Percentiles rank a stretch among this genome's conserved stretches.
phyloP scores from a whole-genome alignment of 2,329 filamentous ascomycete genomes.

The Domatiomyces globalis region DNA sequence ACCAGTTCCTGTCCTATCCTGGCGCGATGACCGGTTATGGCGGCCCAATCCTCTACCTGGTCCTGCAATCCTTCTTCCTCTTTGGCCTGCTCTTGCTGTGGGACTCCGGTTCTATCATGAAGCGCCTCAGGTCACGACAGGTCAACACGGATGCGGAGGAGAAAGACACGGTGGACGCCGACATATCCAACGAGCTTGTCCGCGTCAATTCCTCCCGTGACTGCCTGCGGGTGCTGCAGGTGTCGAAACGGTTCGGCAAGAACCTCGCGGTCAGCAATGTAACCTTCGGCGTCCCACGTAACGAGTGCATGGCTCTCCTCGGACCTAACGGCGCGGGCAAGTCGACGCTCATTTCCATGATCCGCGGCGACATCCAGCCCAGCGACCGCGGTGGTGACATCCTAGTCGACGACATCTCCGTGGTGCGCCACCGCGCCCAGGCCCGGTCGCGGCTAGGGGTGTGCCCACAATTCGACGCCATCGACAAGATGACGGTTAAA shows the following conservation, averaged over 20 bases:
- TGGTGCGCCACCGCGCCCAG: constrained; percentile 54
- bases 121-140: constrained; percentile 35
- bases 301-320: constrained; percentile 76
- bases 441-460: constrained; percentile 74
- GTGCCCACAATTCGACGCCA: constrained; percentile 75
- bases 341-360: constrained; percentile 73
- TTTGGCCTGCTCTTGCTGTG: constrained; percentile 64
- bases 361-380: constrained; percentile 75
- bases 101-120: constrained; percentile 57
- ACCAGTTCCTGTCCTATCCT: constrained; percentile 51
- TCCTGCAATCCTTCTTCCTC: constrained; percentile 56
- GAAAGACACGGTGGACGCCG: constrained; percentile 34
- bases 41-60: constrained; percentile 69
- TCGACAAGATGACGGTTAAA: constrained; percentile 78
- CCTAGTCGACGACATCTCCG: constrained; percentile 62
- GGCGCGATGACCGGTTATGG: constrained; percentile 62
- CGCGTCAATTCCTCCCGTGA: constrained; percentile 49
- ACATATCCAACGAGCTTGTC: constrained; percentile 50
- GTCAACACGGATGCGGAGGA: constrained; percentile 30
- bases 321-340: constrained; percentile 89
- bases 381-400: constrained; percentile 60
- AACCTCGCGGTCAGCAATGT: constrained; percentile 77
- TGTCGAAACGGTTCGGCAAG: constrained; percentile 65
- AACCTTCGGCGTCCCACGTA: constrained; percentile 63
- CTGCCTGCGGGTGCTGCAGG: constrained; percentile 62